These are phyloP conservation scores for Cucurbita maxima DNA, from an alignment of 306 rosid species.

Conservation along the genomic window DNA sequence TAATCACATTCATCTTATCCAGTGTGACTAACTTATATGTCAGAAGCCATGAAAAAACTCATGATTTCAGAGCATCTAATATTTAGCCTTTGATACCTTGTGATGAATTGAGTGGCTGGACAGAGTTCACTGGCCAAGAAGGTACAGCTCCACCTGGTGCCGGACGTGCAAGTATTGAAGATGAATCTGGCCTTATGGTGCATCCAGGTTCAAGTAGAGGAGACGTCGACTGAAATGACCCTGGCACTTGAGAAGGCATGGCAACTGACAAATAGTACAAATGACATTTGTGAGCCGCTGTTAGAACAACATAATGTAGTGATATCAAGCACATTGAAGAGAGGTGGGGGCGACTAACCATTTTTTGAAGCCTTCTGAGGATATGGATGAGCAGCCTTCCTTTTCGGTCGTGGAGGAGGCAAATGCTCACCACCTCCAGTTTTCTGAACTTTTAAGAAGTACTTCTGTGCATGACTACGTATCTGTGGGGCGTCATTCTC, in stretches of 20 bases:
- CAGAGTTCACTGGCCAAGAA: constrained; percentile 43
- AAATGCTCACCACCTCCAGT: constrained; percentile 81
- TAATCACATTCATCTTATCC: neutral
- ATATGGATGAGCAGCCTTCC: constrained; percentile 94
- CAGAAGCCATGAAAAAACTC: neutral
- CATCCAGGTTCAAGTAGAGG: constrained; percentile 53
- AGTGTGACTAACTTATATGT: neutral
- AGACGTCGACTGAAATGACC: constrained; percentile 53
- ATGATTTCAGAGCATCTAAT: neutral
- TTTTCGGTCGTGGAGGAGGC: constrained; percentile 95
- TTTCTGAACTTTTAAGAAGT: constrained; percentile 91
- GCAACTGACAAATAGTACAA: constrained; percentile 29
- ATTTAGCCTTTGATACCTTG: constrained; percentile 28
- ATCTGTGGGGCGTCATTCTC: constrained; percentile 29
- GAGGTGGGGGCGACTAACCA: constrained; percentile 20
- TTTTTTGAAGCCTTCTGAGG: constrained; percentile 93
- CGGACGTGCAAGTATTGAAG: constrained; percentile 41
- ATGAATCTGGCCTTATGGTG: constrained; percentile 39
- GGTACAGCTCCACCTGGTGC: constrained; percentile 28
- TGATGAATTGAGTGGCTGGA: constrained; percentile 30
- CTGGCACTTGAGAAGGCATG: constrained; percentile 35
- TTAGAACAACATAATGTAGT: neutral
- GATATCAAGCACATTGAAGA: neutral
- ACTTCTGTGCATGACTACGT: constrained; percentile 96
- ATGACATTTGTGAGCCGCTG: constrained; percentile 10